These are phyloP conservation scores for Xylariomycetidae sp. DNA, from an alignment of 2,329 filamentous ascomycete species.

Conservation along the genomic window DNA sequence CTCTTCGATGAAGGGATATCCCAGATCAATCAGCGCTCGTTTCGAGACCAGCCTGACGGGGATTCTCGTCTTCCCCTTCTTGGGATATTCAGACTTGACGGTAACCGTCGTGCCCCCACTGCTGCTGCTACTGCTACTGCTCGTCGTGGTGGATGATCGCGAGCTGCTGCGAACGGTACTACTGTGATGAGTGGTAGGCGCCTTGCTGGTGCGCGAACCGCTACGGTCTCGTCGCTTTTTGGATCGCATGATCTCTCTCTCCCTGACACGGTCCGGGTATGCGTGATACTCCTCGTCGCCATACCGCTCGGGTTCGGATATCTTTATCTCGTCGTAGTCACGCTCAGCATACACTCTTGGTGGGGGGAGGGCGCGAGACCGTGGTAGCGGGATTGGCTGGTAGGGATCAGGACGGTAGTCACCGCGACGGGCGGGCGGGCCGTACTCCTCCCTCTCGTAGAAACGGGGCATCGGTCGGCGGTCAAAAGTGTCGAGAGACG, in stretches of 20 bases:
- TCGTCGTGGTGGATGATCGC: constrained; percentile 39
- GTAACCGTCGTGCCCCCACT: constrained; percentile 42
- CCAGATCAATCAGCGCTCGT: constrained; percentile 74
- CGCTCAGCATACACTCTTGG: constrained; percentile 53
- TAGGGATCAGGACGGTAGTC: constrained; percentile 52
- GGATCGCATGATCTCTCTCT: constrained; percentile 53
- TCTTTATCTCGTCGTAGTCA: constrained; percentile 61
- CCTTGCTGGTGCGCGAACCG: constrained; percentile 35
- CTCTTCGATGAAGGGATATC: constrained; percentile 84
- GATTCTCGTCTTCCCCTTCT: constrained; percentile 86
- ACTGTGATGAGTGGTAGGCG: constrained; percentile 23
- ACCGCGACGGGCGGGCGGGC: constrained; percentile 46
- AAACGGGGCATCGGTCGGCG: constrained; percentile 55
- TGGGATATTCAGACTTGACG: constrained; percentile 62
- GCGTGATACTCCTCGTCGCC: constrained; percentile 69
- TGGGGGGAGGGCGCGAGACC: constrained; percentile 56
- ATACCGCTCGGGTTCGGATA: constrained; percentile 63
- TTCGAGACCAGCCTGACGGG: constrained; percentile 76
- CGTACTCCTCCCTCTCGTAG: constrained; percentile 49
- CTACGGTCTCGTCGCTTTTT: constrained; percentile 42
- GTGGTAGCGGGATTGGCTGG: constrained; percentile 65
- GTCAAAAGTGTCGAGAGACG: constrained; percentile 87
- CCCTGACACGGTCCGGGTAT: constrained; percentile 54
- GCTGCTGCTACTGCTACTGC: constrained; percentile 38
- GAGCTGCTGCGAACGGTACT: constrained; percentile 34